Evolutionary conservation across 2,329 filamentous ascomycete species (phyloP), one percentile per base, ranked within the genome.

Genomic region (Monilinia laxa): DNA sequence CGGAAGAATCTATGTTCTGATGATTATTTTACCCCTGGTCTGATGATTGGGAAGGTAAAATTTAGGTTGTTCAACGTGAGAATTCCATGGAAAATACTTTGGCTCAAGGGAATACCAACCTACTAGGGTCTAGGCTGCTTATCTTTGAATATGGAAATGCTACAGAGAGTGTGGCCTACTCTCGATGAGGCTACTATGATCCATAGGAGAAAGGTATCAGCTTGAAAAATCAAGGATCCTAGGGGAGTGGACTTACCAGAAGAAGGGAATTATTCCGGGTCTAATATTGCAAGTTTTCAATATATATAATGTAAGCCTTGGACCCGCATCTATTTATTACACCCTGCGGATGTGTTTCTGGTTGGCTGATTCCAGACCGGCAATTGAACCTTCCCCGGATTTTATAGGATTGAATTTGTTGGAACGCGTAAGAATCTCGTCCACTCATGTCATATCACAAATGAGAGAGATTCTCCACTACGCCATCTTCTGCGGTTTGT

Each of bases 381-480:
- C 42, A 60, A 7, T 42, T 40, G 18, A 40, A 51, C 23, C 23
- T 60, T 65, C 45, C 63, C 63, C 63, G 47, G 45, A 52, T 65
- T 65, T 60, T 5, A 18, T 23, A 16, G 9, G 11, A 45, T 28
- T 11, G 40, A 31, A 18, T 42, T 14, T 18, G 52, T 12, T 57
- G 18, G 25, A n/a, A 56, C 38, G 4, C 51, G 62, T 47, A 64
- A 57, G 25, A 49, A 11, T 18, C 1, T 11, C 16, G 23, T 20
- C 62, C 20, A 25, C 51, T 57, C 38, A 35, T 64, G 35, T 56
- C 51, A 18, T 45, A 28, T 25, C 18, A 6, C 18, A 47, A 47
- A 54, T 42, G 18, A 9, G 31, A 35, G 31, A 5, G 60, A 63
- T 54, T 64, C 38, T 23, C 52, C 62, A 47, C 62, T 47, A 35